Percentiles rank a stretch among this genome's conserved stretches.
These are phyloP conservation scores for Durio zibethinus DNA, from an alignment of 345 rosid genomes.

Conservation along the genomic window DNA sequence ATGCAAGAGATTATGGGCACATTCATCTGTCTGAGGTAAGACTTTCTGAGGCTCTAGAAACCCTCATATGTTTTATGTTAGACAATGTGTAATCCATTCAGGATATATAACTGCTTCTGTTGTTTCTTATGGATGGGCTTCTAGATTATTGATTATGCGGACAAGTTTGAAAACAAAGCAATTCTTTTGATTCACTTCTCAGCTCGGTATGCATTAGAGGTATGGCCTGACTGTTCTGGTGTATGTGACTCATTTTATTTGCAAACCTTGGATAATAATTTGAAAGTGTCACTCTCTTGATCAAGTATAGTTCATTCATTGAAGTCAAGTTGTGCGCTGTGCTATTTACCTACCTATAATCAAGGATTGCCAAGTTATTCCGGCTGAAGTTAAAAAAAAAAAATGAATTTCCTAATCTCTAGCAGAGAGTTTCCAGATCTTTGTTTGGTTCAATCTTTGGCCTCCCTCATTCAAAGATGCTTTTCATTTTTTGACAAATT, in stretches of 20 bases:
- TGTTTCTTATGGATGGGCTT: slow-evolving; percentile 7
- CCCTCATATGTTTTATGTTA: slow-evolving; percentile 2
- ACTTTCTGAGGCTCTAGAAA: background rate
- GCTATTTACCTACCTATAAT: background rate
- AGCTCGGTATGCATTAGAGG: slow-evolving; percentile 75
- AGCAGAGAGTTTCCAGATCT: background rate
- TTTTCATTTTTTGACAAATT: background rate
- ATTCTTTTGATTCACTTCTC: slow-evolving; percentile 92
- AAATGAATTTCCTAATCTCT: background rate
- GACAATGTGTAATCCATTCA: background rate
- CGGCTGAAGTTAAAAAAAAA: background rate
- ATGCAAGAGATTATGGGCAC: slow-evolving; percentile 92
- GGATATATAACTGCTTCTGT: slow-evolving; percentile 10
- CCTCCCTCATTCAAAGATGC: background rate
- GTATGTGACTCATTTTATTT: background rate
- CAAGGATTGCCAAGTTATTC: background rate
- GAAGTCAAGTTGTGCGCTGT: background rate
- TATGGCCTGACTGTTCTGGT: slow-evolving; percentile 26
- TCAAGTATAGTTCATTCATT: background rate
- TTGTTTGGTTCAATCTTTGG: background rate
- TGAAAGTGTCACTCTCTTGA: background rate
- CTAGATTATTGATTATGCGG: slow-evolving; percentile 67
- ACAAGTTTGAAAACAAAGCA: slow-evolving; percentile 72
- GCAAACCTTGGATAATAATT: too few species aligned
- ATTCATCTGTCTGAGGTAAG: slow-evolving; percentile 79